These are phyloP conservation scores for Melanogaster broomeanus DNA, from an alignment of 768 basidiomycete genomes.

Conservation along the genomic window DNA sequence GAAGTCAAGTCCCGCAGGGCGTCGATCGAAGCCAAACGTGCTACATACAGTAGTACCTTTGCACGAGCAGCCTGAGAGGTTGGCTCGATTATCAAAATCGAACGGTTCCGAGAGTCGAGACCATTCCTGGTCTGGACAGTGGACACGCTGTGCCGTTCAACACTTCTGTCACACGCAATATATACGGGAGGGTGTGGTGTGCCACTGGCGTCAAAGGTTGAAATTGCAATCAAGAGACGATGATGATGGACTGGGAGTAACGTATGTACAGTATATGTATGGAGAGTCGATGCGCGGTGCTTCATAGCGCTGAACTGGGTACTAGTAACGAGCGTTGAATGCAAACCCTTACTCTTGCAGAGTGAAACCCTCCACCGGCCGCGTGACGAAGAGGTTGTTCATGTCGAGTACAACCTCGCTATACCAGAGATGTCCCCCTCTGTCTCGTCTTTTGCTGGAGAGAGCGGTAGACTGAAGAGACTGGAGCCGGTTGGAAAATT, in stretches of 20 bases:
- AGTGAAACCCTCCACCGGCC: conserved; percentile 64
- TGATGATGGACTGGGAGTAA: too few relatives aligned
- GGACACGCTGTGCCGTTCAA: too few relatives aligned
- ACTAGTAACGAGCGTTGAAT: conserved; percentile 62
- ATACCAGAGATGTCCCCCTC: conserved; percentile 57
- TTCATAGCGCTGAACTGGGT: conserved; percentile 81
- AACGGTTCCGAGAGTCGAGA: neutral
- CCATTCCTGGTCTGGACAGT: too few relatives aligned
- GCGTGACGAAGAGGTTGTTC: conserved; percentile 54
- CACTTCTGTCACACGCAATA: too few relatives aligned
- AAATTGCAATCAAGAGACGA: too few relatives aligned
- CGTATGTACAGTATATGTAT: too few relatives aligned
- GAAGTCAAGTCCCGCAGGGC: too few relatives aligned
- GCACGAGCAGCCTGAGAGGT: conserved; percentile 68
- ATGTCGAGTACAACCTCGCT: conserved; percentile 57
- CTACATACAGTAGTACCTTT: too few relatives aligned
- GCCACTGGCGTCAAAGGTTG: too few relatives aligned
- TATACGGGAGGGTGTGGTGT: too few relatives aligned
- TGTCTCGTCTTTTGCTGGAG: conserved; percentile 45
- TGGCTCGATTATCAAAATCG: neutral
- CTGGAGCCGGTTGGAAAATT: conserved; percentile 59
- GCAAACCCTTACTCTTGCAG: conserved; percentile 60
- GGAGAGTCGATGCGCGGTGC: too few relatives aligned
- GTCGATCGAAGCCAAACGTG: conserved; percentile 93
- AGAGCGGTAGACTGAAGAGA: conserved; percentile 56